phyloP scores from a whole-genome alignment of 768 basidiomycete genomes.

The Dendrothele bispora region DNA sequence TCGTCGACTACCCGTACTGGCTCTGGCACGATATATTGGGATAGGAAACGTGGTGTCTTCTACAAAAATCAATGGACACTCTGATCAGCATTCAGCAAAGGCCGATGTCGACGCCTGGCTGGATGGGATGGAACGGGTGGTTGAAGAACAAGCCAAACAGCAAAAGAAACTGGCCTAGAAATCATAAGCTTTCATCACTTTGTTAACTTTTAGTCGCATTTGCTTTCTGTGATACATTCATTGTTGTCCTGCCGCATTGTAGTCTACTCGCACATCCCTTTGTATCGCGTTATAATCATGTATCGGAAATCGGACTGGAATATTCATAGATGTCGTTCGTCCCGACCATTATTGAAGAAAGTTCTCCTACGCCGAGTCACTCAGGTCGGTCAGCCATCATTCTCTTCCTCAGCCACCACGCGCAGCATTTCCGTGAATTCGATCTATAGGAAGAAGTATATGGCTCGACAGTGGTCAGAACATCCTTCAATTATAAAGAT shows the following conservation, averaged over 20 bases:
- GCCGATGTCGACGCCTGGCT: constrained; percentile 73
- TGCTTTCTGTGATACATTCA: constrained; percentile 6
- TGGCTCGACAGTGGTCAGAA: too few species aligned
- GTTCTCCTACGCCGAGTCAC: too few species aligned
- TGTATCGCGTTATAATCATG: too few species aligned
- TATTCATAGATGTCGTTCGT: too few species aligned
- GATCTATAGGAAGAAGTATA: too few species aligned
- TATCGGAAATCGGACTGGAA: too few species aligned
- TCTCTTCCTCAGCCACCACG: too few species aligned
- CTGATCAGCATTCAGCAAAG: constrained; percentile 16
- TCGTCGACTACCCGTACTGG: constrained; percentile 90
- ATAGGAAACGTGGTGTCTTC: constrained; percentile 34
- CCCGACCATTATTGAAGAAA: too few species aligned
- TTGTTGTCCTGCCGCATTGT: constrained; percentile 2
- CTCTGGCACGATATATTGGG: constrained; percentile 82
- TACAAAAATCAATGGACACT: not conserved
- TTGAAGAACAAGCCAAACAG: constrained; percentile 56
- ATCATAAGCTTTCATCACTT: constrained; percentile 4
- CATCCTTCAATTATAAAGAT: too few species aligned
- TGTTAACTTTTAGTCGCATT: not conserved
- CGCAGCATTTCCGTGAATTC: too few species aligned
- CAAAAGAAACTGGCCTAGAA: constrained; percentile 43
- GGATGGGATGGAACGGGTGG: constrained; percentile 78
- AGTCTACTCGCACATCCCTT: too few species aligned
- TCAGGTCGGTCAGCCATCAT: too few species aligned